Evolutionary conservation across 768 basidiomycete genomes (phyloP).

Genomic region (Wakefieldia striispora): DNA sequence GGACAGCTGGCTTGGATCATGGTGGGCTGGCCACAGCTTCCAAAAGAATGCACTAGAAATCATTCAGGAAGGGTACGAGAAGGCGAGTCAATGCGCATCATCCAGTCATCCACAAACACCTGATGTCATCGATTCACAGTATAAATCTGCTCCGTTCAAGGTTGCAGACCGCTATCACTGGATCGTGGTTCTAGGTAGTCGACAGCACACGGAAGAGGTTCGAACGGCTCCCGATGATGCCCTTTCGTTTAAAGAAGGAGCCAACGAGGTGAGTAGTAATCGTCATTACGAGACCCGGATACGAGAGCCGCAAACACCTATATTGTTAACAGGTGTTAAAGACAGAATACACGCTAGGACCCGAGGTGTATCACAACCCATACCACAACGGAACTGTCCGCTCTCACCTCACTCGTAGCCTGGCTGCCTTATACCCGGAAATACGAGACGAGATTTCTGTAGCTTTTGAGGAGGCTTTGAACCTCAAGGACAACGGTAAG

Average conservation of each 20-base stretch:
- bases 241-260: conserved; percentile 35
- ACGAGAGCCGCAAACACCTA: neutral
- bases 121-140: conserved; percentile 13
- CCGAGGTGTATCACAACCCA: conserved; percentile 25
- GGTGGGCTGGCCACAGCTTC: neutral
- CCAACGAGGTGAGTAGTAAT: conserved; percentile 31
- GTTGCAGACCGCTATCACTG: conserved; percentile 33
- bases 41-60: neutral
- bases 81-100: neutral
- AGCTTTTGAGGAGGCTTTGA: conserved; percentile 40
- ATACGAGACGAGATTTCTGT: conserved; percentile 31
- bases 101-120: neutral
- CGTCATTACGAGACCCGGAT: neutral
- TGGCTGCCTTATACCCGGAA: conserved; percentile 34
- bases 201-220: conserved; percentile 38
- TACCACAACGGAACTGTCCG: conserved; percentile 34
- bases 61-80: neutral
- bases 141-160: conserved; percentile 31
- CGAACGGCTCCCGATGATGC: conserved; percentile 38
- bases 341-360: conserved; percentile 38
- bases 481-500: conserved; percentile 14
- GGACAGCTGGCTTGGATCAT: conserved; percentile 4
- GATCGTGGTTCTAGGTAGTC: conserved; percentile 38
- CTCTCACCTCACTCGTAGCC: conserved; percentile 37
- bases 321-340: conserved; percentile 33